phyloP scores from a whole-genome alignment of 2,329 filamentous ascomycete species.

The Parasarocladium wereldwijsianum region DNA sequence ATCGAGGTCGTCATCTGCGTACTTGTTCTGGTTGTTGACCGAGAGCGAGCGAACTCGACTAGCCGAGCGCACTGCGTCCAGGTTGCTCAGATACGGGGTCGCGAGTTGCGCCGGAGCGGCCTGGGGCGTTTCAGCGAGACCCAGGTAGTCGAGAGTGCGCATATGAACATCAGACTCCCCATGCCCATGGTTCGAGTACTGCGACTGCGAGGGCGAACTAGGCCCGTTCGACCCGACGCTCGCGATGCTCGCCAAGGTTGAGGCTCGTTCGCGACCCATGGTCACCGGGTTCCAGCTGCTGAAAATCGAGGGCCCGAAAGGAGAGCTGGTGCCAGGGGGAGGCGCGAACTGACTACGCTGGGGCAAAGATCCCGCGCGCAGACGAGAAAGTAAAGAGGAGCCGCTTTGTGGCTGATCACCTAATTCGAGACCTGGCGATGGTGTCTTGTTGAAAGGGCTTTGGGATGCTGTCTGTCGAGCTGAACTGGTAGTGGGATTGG shows the following conservation, averaged over 20 bases:
- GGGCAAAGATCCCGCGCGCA: conserved; percentile 88
- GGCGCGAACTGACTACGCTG: conserved; percentile 60
- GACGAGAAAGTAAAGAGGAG: conserved; percentile 65
- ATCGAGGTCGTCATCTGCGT: conserved; percentile 73
- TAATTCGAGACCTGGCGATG: conserved; percentile 38
- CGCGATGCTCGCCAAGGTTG: conserved; percentile 66
- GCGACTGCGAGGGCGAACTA: conserved; percentile 73
- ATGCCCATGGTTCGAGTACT: conserved; percentile 71
- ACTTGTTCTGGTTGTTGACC: conserved; percentile 96
- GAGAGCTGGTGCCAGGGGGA: conserved; percentile 40
- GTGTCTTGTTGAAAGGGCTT: conserved; percentile 64
- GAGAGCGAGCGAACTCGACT: conserved; percentile 95
- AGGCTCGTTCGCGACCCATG: conserved; percentile 64
- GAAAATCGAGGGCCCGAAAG: conserved; percentile 84
- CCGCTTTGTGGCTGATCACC: conserved; percentile 35
- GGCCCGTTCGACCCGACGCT: conserved; percentile 87
- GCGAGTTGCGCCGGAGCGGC: conserved; percentile 59
- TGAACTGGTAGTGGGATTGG: conserved; percentile 54
- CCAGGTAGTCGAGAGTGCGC: conserved; percentile 90
- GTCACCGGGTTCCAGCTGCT: conserved; percentile 62
- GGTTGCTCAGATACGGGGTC: conserved; percentile 59
- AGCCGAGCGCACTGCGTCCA: conserved; percentile 61
- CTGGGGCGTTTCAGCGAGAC: conserved; percentile 85
- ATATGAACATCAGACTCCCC: conserved; percentile 76
- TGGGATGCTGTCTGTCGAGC: conserved; percentile 76